Percentiles rank a stretch among this genome's conserved stretches.
These are phyloP conservation scores for Chalara sp. DNA, from an alignment of 2,329 filamentous ascomycete species.

Conservation along the genomic window DNA sequence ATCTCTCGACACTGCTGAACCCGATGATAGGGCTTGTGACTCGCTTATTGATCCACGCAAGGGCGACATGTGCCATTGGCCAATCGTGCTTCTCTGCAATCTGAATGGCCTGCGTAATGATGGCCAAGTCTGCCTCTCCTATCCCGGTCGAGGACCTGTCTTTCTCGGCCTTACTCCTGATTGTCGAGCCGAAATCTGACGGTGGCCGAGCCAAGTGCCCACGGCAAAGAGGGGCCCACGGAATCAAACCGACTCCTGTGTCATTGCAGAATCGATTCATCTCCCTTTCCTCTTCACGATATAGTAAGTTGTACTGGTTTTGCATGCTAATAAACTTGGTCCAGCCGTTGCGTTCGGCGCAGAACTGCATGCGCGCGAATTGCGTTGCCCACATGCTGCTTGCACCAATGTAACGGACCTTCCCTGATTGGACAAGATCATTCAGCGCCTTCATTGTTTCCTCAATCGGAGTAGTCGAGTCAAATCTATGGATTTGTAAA, in stretches of 20 bases:
- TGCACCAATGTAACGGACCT: conserved; percentile 46
- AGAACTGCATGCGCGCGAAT: conserved; percentile 40
- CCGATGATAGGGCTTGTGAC: conserved; percentile 45
- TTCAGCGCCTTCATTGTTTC: conserved; percentile 55
- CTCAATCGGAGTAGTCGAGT: conserved; percentile 40
- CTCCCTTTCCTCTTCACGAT: conserved; percentile 47
- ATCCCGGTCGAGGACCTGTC: conserved; percentile 13
- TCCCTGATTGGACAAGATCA: conserved; percentile 48
- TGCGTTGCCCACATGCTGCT: conserved; percentile 39
- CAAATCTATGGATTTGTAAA: conserved; percentile 51
- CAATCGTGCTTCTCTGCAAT: conserved; percentile 48
- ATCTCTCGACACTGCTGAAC: conserved; percentile 40
- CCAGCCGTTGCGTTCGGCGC: conserved; percentile 44
- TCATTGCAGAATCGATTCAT: conserved; percentile 34
- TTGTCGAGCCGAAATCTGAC: conserved; percentile 15
- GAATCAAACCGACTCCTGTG: conserved; percentile 37
- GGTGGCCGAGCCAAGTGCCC: conserved; percentile 27
- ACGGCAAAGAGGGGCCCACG: conserved; percentile 29
- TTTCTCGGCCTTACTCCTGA: conserved; percentile 19
- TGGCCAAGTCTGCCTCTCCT: conserved; percentile 41
- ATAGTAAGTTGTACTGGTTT: conserved; percentile 44
- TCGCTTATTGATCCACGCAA: conserved; percentile 45
- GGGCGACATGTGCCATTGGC: conserved; percentile 50
- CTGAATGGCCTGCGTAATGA: conserved; percentile 47
- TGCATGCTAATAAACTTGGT: conserved; percentile 50